These are phyloP conservation scores for Ambispora gerdemannii DNA, from an alignment of 192 early-diverging fungal species.

Conservation along the genomic window DNA sequence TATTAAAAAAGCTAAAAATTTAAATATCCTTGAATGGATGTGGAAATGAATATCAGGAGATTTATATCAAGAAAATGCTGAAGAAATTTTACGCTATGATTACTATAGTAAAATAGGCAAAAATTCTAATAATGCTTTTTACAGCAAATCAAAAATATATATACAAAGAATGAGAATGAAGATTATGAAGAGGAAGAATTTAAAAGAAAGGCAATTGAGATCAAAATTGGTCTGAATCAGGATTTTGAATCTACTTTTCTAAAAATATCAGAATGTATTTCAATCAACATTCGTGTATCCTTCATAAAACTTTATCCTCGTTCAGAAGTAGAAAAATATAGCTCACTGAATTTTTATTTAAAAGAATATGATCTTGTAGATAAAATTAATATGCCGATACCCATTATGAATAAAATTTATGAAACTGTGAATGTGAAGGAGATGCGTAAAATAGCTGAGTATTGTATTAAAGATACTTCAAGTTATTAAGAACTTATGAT, in stretches of 20 bases:
- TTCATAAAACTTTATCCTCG: neutral
- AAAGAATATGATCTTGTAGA: conserved; percentile 6
- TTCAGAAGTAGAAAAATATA: neutral
- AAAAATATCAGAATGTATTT: neutral
- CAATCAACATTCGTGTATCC: neutral
- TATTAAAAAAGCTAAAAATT: conserved; percentile 5
- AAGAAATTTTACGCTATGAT: conserved; percentile 2
- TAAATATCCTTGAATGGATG: conserved; percentile 21
- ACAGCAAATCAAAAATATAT: neutral
- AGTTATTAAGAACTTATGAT: conserved; percentile 9
- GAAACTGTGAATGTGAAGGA: neutral
- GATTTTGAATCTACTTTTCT: neutral
- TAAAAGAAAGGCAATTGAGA: neutral
- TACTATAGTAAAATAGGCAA: neutral
- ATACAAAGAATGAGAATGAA: neutral
- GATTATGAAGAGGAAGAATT: neutral
- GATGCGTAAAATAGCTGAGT: conserved; percentile 2
- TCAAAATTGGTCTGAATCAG: neutral
- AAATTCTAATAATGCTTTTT: neutral
- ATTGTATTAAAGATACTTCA: neutral
- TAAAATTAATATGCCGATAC: neutral
- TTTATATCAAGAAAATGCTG: neutral
- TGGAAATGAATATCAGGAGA: conserved; percentile 10
- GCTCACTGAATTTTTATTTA: neutral
- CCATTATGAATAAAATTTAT: neutral